phyloP scores from a whole-genome alignment of 768 basidiomycete species.

The Pleurotus eryngii region DNA sequence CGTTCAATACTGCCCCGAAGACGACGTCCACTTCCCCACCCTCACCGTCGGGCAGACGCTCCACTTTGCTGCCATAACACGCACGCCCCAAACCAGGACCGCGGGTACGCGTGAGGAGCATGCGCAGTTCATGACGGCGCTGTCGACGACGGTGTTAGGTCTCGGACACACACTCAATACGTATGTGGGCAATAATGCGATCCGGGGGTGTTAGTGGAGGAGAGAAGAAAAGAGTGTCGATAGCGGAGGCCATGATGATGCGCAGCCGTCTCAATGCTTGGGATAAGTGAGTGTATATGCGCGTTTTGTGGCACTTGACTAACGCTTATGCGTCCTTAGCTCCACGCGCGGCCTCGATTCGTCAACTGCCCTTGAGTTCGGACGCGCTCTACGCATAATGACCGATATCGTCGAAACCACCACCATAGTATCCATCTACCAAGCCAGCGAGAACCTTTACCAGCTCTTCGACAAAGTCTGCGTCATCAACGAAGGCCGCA shows the following conservation, averaged over 20 bases:
- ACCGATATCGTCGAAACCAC: slow-evolving; percentile 54
- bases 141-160: slow-evolving; percentile 69
- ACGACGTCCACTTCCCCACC: slow-evolving; percentile 83
- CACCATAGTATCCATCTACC: slow-evolving; percentile 82
- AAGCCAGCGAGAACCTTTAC: slow-evolving; percentile 61
- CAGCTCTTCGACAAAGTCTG: slow-evolving; percentile 74
- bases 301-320: slow-evolving; percentile 10
- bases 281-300: slow-evolving; percentile 54
- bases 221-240: slow-evolving; percentile 55
- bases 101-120: slow-evolving; percentile 37
- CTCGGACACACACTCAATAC: slow-evolving; percentile 57
- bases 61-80: slow-evolving; percentile 61
- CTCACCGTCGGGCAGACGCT: slow-evolving; percentile 78
- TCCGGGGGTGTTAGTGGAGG: slow-evolving; percentile 56
- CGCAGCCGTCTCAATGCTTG: slow-evolving; percentile 56
- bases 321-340: slow-evolving; percentile 28
- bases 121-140: slow-evolving; percentile 45
- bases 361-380: slow-evolving; percentile 72
- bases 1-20: slow-evolving; percentile 78
- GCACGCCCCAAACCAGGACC: slow-evolving; percentile 57
- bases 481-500: slow-evolving; percentile 69
- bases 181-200: slow-evolving; percentile 59
- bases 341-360: slow-evolving; percentile 65
- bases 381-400: slow-evolving; percentile 58
- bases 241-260: slow-evolving; percentile 61